phyloP scores from a whole-genome alignment of 2,329 filamentous ascomycete genomes.

The Phialocephala sp. region DNA sequence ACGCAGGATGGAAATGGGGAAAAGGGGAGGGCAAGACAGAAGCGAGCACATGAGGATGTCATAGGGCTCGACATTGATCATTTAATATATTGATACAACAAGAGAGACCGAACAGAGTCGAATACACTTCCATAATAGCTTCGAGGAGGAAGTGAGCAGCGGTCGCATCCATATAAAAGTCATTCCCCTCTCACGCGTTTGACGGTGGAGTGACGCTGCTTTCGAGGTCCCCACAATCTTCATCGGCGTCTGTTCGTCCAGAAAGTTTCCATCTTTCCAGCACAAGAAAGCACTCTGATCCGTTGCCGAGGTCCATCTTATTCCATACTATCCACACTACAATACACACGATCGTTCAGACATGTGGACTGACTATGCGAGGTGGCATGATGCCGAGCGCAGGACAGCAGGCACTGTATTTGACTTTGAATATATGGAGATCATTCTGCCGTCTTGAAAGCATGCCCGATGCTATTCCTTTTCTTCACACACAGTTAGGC shows the following conservation, averaged over 20 bases:
- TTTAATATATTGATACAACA: neutral
- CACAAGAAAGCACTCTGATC: neutral
- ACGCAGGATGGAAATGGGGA: constrained; percentile 6
- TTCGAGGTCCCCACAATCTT: neutral
- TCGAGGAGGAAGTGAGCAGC: neutral
- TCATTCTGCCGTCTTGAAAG: too few species aligned
- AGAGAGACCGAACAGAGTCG: neutral
- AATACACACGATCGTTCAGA: neutral
- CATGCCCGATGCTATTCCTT: too few species aligned
- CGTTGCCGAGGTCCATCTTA: neutral
- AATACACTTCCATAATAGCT: neutral
- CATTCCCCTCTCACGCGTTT: neutral
- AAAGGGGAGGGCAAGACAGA: neutral
- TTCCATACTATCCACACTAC: too few species aligned
- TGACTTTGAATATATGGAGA: too few species aligned
- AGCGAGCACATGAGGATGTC: neutral
- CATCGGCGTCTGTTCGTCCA: neutral
- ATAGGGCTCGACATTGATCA: neutral
- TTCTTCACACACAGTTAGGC: too few species aligned
- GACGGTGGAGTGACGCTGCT: neutral
- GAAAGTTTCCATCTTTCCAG: neutral
- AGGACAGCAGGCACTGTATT: neutral
- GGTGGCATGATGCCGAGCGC: neutral
- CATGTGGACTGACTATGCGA: neutral
- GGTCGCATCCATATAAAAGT: neutral